Evolutionary conservation across 164 flowering plant genomes (phyloP).

Genomic region (Buxus sempervirens): DNA sequence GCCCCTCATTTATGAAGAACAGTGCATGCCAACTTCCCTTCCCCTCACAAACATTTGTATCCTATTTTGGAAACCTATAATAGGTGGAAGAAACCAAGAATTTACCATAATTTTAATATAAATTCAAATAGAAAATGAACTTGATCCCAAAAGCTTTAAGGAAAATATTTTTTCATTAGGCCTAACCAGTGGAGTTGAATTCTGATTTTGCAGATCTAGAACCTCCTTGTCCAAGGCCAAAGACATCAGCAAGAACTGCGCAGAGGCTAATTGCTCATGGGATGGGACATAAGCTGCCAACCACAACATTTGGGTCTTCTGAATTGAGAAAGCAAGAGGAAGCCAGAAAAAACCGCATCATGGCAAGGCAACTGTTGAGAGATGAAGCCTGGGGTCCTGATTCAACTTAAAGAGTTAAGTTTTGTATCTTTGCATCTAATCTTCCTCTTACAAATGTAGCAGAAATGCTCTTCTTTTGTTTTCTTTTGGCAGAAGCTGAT

Average conservation of each 20-base stretch:
- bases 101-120: too few relatives aligned
- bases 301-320: constrained; percentile 43
- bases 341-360: constrained; percentile 67
- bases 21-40: too few relatives aligned
- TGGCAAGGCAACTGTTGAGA: constrained; percentile 53
- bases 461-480: too few relatives aligned
- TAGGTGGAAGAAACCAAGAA: too few relatives aligned
- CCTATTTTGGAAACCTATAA: too few relatives aligned
- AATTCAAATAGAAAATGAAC: too few relatives aligned
- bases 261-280: constrained; percentile 86
- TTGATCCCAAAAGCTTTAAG: neutral
- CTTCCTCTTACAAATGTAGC: neutral
- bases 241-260: constrained; percentile 85
- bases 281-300: constrained; percentile 70
- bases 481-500: too few relatives aligned
- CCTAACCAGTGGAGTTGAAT: neutral
- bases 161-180: neutral
- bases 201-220: constrained; percentile 53
- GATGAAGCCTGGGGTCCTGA: constrained; percentile 95
- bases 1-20: too few relatives aligned
- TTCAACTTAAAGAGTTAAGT: constrained; percentile 12
- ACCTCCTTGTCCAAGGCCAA: constrained; percentile 80
- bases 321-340: constrained; percentile 80
- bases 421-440: neutral
- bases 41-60: too few relatives aligned